Evolutionary conservation across 73 alveolate genomes (phyloP).

Genomic region (Tetrahymena elliotti): DNA sequence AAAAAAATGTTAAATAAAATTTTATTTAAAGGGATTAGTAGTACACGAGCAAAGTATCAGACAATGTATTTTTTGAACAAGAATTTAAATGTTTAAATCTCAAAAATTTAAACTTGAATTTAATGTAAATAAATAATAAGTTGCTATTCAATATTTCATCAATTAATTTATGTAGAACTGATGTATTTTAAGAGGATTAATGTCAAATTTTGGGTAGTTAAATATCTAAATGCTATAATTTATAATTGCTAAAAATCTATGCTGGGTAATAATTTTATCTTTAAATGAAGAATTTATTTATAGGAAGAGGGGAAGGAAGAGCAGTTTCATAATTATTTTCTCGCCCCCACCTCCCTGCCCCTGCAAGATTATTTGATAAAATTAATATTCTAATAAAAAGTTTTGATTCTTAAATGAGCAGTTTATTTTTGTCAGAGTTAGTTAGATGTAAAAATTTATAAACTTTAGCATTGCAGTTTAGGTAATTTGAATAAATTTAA

Average conservation of each 20-base stretch:
- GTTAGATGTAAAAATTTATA: neutral
- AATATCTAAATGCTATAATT: neutral
- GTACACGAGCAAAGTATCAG: too few relatives aligned
- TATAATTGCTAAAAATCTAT: too few relatives aligned
- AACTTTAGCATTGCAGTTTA: neutral
- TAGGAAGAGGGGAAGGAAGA: too few relatives aligned
- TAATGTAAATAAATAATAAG: neutral
- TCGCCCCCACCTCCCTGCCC: too few relatives aligned
- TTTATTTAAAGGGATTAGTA: neutral
- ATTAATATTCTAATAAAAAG: neutral
- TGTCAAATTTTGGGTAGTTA: neutral
- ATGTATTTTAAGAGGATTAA: neutral
- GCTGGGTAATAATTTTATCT: too few relatives aligned
- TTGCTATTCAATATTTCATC: too few relatives aligned
- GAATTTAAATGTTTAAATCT: neutral
- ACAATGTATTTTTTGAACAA: neutral
- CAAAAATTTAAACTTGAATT: too few relatives aligned
- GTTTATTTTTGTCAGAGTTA: neutral
- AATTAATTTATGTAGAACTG: neutral
- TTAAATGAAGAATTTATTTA: too few relatives aligned
- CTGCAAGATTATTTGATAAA: too few relatives aligned
- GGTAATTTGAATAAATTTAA: neutral
- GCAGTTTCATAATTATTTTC: too few relatives aligned
- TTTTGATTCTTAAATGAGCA: neutral
- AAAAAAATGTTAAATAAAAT: neutral